Conservation (phyloP, 768 basidiomycete species). For the Lactarius psammicola region DNA sequence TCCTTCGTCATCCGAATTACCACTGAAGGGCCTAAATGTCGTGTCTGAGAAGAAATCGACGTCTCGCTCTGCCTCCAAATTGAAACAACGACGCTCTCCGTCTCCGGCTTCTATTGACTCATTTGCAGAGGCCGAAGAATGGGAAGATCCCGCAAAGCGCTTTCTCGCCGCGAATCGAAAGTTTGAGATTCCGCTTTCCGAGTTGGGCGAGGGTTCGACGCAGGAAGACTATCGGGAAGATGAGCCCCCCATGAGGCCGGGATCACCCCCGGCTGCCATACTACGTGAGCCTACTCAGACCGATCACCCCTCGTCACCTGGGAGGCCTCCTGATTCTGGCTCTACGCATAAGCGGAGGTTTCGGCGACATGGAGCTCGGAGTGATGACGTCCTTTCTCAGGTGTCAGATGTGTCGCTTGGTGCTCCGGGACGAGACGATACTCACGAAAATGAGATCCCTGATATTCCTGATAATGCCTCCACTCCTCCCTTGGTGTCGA, state of each 20-base stretch:
- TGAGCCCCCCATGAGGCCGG: slow-evolving; percentile 7
- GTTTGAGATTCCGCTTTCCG: slow-evolving; percentile 55
- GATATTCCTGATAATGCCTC: slow-evolving; percentile 19
- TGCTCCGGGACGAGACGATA: neutral
- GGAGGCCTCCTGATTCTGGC: neutral
- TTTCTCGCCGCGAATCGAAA: slow-evolving; percentile 24
- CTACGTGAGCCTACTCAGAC: slow-evolving; percentile 8
- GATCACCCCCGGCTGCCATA: neutral
- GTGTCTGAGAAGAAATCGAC: neutral
- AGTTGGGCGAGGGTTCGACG: slow-evolving; percentile 44
- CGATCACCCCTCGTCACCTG: neutral
- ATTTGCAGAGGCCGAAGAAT: slow-evolving; percentile 16
- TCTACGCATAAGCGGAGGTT: neutral
- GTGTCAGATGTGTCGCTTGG: slow-evolving; percentile 11
- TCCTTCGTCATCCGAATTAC: neutral
- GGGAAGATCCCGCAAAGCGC: slow-evolving; percentile 27
- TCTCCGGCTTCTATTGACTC: slow-evolving; percentile 18
- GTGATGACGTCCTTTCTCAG: slow-evolving; percentile 4
- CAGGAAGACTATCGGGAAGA: slow-evolving; percentile 19
- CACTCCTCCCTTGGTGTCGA: slow-evolving; percentile 22
- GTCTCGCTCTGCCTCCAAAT: slow-evolving; percentile 11
- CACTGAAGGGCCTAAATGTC: neutral
- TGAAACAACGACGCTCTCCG: slow-evolving; percentile 22
- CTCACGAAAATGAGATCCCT: neutral
- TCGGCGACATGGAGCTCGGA: neutral